Percentiles rank a stretch among this genome's conserved stretches.
Evolutionary conservation across 2,329 filamentous ascomycete species (phyloP).

Genomic region (Pseudogymnoascus sp.): DNA sequence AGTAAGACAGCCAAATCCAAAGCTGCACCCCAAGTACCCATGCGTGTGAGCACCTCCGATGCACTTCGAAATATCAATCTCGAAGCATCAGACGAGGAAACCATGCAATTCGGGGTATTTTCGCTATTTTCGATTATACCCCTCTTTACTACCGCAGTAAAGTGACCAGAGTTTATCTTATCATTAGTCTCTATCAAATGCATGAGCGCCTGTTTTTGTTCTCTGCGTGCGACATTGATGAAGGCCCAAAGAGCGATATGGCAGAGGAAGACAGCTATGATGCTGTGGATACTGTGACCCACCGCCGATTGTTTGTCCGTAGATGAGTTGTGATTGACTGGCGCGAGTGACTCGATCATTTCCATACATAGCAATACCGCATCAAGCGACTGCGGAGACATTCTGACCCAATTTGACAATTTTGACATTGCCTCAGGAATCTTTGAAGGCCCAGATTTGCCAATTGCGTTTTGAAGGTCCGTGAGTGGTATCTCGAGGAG

Average conservation of each 20-base stretch:
- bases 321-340: not conserved
- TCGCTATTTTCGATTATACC: constrained; percentile 4
- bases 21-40: constrained; percentile 20
- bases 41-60: constrained; percentile 18
- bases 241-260: constrained; percentile 21
- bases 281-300: constrained; percentile 17
- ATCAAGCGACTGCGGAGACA: constrained; percentile 13
- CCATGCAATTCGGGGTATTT: not conserved
- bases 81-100: not conserved
- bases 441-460: constrained; percentile 16
- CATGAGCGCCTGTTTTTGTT: constrained; percentile 11
- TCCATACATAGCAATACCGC: constrained; percentile 15
- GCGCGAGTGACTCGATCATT: constrained; percentile 14
- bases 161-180: constrained; percentile 11
- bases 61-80: constrained; percentile 19
- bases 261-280: constrained; percentile 19
- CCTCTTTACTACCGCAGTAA: constrained; percentile 12
- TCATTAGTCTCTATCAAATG: not conserved
- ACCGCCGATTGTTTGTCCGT: not conserved
- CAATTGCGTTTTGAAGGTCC: constrained; percentile 19
- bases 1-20: constrained; percentile 19
- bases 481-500: constrained; percentile 17
- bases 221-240: constrained; percentile 11
- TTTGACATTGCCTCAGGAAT: constrained; percentile 15
- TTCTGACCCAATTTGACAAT: constrained; percentile 15